These are phyloP conservation scores for Scheffersomyces lignicola DNA, from an alignment of 1,139 yeast species.

Conservation along the genomic window DNA sequence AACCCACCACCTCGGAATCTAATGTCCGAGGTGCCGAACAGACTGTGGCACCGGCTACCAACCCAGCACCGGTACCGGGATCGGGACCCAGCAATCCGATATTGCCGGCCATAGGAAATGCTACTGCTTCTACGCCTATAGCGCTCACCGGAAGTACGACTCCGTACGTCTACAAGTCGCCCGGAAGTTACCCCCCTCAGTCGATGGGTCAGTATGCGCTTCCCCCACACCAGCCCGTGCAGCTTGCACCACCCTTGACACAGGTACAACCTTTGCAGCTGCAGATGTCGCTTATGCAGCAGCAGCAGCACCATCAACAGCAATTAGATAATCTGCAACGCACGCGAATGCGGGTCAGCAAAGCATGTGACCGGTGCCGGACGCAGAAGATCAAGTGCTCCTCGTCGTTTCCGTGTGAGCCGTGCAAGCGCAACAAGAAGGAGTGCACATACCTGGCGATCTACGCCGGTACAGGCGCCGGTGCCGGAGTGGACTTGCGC, in stretches of 20 bases:
- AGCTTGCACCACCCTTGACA: slow-evolving; percentile 1
- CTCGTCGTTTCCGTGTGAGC: slow-evolving; percentile 54
- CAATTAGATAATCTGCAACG: slow-evolving; percentile 6
- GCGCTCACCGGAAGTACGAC: background rate
- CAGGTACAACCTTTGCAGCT: background rate
- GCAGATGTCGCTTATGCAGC: slow-evolving; percentile 6
- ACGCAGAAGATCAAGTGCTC: slow-evolving; percentile 63
- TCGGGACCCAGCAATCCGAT: too few relatives aligned
- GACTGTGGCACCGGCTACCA: too few relatives aligned
- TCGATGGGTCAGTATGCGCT: background rate
- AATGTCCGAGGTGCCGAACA: too few relatives aligned
- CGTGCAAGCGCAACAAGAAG: slow-evolving; percentile 46
- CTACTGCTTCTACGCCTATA: background rate
- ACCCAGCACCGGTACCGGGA: too few relatives aligned
- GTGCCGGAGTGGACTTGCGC: too few relatives aligned
- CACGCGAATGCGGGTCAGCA: slow-evolving; percentile 47
- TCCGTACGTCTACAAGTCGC: slow-evolving; percentile 1
- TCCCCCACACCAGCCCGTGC: slow-evolving; percentile 2
- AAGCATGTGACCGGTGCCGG: slow-evolving; percentile 64
- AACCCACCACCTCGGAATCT: too few relatives aligned
- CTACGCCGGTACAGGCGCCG: background rate
- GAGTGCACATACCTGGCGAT: slow-evolving; percentile 34
- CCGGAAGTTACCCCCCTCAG: slow-evolving; percentile 1
- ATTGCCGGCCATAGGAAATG: background rate
- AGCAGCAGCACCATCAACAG: slow-evolving; percentile 3